phyloP scores from a whole-genome alignment of 2,329 filamentous ascomycete species.

The Penicillium sp. region DNA sequence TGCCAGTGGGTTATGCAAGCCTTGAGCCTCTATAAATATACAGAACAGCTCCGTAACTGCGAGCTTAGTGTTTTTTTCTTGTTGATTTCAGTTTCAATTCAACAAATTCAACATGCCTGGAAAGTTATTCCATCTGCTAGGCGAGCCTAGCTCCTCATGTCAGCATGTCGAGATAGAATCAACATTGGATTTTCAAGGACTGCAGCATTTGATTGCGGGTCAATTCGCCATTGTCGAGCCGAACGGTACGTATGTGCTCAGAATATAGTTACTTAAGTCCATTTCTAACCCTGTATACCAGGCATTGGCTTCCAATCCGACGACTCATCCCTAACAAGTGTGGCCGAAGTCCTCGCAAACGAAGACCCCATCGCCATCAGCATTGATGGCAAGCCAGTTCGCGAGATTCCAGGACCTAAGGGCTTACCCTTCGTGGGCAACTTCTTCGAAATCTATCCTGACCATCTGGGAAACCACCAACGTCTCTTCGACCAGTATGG shows the following conservation, averaged over 20 bases:
- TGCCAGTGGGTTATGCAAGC: not conserved
- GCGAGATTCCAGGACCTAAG: constrained; percentile 14
- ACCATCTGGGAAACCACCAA: constrained; percentile 62
- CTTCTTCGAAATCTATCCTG: constrained; percentile 61
- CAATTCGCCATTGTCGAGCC: constrained; percentile 38
- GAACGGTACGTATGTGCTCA: constrained; percentile 21
- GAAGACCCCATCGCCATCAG: constrained; percentile 18
- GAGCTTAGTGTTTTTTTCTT: too few relatives aligned
- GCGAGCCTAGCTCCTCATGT: constrained; percentile 25
- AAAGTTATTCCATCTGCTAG: constrained; percentile 26
- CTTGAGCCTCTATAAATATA: constrained; percentile 18
- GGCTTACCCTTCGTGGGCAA: constrained; percentile 53
- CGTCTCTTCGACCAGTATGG: constrained; percentile 60
- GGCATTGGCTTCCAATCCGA: constrained; percentile 27
- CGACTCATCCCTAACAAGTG: constrained; percentile 8
- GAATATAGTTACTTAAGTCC: too few relatives aligned
- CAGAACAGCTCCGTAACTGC: not conserved
- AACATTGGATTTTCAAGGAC: constrained; percentile 19
- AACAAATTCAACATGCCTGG: constrained; percentile 15
- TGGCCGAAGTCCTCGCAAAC: constrained; percentile 14
- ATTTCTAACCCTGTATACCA: too few relatives aligned
- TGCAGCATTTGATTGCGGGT: constrained; percentile 29
- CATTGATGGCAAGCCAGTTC: constrained; percentile 18
- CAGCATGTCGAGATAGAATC: constrained; percentile 27
- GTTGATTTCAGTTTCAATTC: not conserved